phyloP scores from a whole-genome alignment of 2,329 filamentous ascomycete species.

The Thelonectria rubi region DNA sequence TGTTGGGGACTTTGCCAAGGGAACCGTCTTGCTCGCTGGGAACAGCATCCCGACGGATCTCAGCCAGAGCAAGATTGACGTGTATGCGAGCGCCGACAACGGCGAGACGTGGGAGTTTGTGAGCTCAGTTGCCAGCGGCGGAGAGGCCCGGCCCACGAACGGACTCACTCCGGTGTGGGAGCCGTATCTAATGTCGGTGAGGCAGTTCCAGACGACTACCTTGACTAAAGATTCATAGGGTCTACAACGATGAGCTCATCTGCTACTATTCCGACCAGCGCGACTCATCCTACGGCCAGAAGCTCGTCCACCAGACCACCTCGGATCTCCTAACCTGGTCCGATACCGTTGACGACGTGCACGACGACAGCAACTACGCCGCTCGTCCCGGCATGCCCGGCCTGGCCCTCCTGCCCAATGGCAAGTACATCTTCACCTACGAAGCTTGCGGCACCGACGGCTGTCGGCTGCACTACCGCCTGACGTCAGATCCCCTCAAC shows the following conservation, averaged over 20 bases:
- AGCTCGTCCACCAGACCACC: constrained; percentile 71
- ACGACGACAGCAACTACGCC: constrained; percentile 64
- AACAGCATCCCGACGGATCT: constrained; percentile 68
- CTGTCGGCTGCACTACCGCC: constrained; percentile 56
- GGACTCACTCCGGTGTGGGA: constrained; percentile 77
- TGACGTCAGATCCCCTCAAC: constrained; percentile 50
- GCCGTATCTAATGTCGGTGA: constrained; percentile 65
- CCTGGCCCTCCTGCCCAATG: constrained; percentile 65
- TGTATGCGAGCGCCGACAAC: constrained; percentile 71
- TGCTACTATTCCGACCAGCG: constrained; percentile 78
- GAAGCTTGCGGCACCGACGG: constrained; percentile 62
- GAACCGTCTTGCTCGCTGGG: constrained; percentile 70
- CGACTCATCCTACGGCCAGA: constrained; percentile 70
- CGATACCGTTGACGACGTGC: constrained; percentile 64
- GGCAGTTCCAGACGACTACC: accelerated
- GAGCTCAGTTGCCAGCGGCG: constrained; percentile 70
- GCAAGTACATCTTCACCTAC: constrained; percentile 66
- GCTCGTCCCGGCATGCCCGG: constrained; percentile 75
- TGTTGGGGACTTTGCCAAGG: constrained; percentile 66
- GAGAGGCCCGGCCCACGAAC: constrained; percentile 69
- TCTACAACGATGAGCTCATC: constrained; percentile 67
- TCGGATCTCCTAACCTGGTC: constrained; percentile 69
- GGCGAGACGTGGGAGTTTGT: constrained; percentile 74
- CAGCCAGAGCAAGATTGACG: constrained; percentile 71
- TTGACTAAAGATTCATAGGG: constrained; percentile 42